These are phyloP conservation scores for Ascochyta fabae DNA, from an alignment of 2,329 filamentous ascomycete genomes.

Conservation along the genomic window DNA sequence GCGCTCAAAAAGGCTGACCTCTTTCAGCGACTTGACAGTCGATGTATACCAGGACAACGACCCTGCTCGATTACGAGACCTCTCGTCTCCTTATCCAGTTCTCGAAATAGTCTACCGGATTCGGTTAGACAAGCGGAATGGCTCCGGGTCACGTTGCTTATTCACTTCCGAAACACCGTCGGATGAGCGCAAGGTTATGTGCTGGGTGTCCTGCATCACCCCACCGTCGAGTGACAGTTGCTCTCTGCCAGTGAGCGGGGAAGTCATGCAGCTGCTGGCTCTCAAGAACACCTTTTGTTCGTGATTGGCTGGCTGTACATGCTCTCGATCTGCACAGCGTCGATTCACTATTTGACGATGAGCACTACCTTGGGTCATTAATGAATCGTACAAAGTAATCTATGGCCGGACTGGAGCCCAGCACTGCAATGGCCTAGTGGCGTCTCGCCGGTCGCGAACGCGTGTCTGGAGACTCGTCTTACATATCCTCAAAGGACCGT, in stretches of 20 bases:
- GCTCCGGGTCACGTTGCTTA: conserved; percentile 17
- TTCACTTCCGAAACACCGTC: conserved; percentile 27
- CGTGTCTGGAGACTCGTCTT: neutral
- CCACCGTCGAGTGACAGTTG: conserved; percentile 17
- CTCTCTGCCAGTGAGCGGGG: conserved; percentile 13
- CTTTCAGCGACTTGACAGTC: neutral
- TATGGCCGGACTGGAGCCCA: conserved; percentile 10
- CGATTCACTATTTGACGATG: conserved; percentile 9
- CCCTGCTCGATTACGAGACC: neutral
- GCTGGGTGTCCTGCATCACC: conserved; percentile 21
- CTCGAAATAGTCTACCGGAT: conserved; percentile 18
- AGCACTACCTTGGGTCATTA: conserved; percentile 2
- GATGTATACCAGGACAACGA: neutral
- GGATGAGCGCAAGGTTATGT: conserved; percentile 35
- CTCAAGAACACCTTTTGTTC: neutral
- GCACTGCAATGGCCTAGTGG: neutral
- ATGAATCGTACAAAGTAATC: conserved; percentile 6
- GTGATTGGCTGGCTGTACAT: conserved; percentile 14
- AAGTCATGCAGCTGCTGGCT: conserved; percentile 4
- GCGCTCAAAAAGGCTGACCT: neutral
- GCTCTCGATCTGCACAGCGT: conserved; percentile 12
- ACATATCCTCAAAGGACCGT: neutral
- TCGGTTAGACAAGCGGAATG: conserved; percentile 26
- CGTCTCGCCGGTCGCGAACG: neutral
- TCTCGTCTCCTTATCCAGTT: neutral